Conservation (phyloP, 306 rosid species). For the Rubus idaeus region DNA sequence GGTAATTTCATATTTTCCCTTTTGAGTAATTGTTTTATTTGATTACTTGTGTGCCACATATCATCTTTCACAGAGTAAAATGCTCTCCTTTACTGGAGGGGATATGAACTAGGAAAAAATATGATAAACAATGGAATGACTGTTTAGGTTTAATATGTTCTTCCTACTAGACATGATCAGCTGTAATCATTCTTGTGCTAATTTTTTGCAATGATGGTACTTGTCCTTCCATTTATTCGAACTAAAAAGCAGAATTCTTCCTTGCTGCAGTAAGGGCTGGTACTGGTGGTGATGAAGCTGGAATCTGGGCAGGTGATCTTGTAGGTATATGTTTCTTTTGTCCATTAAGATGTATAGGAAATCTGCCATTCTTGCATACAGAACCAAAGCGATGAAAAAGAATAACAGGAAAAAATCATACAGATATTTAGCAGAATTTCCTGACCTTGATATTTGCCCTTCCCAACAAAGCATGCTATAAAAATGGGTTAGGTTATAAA, state of each 20-base stretch:
- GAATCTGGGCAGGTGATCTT: slow-evolving; percentile 99
- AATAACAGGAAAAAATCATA: neutral
- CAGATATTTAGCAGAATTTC: neutral
- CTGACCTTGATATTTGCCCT: neutral
- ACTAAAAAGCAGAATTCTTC: slow-evolving; percentile 19
- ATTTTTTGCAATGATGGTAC: slow-evolving; percentile 6
- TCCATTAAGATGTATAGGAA: slow-evolving; percentile 40
- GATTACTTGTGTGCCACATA: neutral
- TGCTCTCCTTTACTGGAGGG: neutral
- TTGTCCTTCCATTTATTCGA: slow-evolving; percentile 5
- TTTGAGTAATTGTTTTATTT: neutral
- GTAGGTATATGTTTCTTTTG: slow-evolving; percentile 89
- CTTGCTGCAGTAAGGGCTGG: slow-evolving; percentile 91
- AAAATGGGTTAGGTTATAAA: slow-evolving; percentile 1
- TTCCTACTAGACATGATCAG: slow-evolving; percentile 2
- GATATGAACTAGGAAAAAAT: neutral
- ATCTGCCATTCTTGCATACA: slow-evolving; percentile 10
- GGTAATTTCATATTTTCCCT: slow-evolving; percentile 46
- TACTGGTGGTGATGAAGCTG: slow-evolving; percentile 99
- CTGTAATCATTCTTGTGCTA: neutral
- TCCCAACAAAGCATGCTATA: neutral
- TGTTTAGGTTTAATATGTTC: slow-evolving; percentile 15
- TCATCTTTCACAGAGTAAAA: neutral
- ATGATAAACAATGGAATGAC: slow-evolving; percentile 8
- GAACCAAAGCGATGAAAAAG: neutral